These are phyloP conservation scores for Microcos paniculata DNA, from an alignment of 345 rosid species.

Conservation along the genomic window DNA sequence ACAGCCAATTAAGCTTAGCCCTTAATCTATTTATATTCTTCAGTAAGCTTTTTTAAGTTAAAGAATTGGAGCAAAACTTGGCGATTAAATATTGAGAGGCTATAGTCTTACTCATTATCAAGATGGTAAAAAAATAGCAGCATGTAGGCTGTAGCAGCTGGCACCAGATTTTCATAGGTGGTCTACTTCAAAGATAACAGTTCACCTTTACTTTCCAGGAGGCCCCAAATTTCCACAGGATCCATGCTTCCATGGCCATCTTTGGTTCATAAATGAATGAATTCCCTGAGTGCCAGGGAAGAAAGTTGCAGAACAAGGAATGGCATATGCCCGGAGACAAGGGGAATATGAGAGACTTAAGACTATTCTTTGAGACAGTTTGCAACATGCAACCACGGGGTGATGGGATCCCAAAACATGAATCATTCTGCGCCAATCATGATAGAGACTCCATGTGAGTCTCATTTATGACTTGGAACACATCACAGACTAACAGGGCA, in stretches of 20 bases:
- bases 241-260: constrained; percentile 13
- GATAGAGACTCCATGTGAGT: background rate
- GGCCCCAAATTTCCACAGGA: constrained; percentile 1
- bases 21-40: background rate
- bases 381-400: background rate
- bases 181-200: background rate
- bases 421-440: background rate
- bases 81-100: background rate
- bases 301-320: background rate
- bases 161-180: background rate
- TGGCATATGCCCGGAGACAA: background rate
- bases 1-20: background rate
- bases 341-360: background rate
- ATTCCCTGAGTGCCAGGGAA: constrained; percentile 20
- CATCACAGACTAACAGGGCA: background rate
- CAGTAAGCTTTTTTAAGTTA: background rate
- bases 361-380: background rate
- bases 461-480: too few relatives aligned
- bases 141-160: constrained; percentile 13
- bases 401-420: background rate
- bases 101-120: background rate
- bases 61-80: background rate
- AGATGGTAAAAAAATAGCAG: background rate
- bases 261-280: constrained; percentile 10
- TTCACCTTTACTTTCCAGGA: constrained; percentile 17